Evolutionary conservation across 2,329 filamentous ascomycete genomes (phyloP).

Genomic region (Ophiosphaerella korrae): DNA sequence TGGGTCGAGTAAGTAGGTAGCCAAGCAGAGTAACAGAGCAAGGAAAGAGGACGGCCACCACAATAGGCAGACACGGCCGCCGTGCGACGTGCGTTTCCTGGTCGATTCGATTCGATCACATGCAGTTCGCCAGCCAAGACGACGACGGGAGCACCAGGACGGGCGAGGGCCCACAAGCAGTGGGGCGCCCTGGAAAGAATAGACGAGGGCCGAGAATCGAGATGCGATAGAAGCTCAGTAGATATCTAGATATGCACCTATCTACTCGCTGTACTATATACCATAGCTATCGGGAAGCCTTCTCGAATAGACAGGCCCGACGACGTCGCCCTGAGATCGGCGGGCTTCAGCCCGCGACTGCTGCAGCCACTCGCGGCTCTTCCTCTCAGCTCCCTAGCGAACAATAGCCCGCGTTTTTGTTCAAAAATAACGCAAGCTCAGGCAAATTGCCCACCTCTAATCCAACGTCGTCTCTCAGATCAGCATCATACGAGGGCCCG

Average conservation of each 20-base stretch:
- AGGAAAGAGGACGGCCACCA: conserved; percentile 5
- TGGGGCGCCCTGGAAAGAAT: conserved; percentile 13
- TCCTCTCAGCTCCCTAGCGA: not conserved
- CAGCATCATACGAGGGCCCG: not conserved
- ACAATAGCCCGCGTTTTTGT: not conserved
- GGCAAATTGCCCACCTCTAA: conserved; percentile 14
- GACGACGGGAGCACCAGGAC: conserved; percentile 11
- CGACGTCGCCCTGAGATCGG: conserved; percentile 5
- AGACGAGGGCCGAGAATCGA: not conserved
- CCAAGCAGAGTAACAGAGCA: conserved; percentile 4
- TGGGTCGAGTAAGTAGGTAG: too few relatives aligned
- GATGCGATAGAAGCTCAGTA: not conserved
- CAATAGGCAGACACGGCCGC: conserved; percentile 21
- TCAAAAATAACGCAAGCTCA: conserved; percentile 17
- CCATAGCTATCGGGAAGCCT: conserved; percentile 15
- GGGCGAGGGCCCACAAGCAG: conserved; percentile 5
- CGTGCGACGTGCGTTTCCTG: conserved; percentile 36
- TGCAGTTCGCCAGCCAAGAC: conserved; percentile 34
- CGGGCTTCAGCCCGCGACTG: conserved; percentile 3
- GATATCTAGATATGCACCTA: too few relatives aligned
- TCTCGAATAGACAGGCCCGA: conserved; percentile 22
- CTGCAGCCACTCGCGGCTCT: conserved; percentile 8
- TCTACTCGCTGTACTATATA: not conserved
- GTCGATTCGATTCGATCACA: conserved; percentile 39
- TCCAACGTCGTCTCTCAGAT: conserved; percentile 17